Percentiles rank a stretch among this genome's conserved stretches.
These are phyloP conservation scores for Aphanomyces astaci DNA, from an alignment of 352 stramenopile species.

Conservation along the genomic window DNA sequence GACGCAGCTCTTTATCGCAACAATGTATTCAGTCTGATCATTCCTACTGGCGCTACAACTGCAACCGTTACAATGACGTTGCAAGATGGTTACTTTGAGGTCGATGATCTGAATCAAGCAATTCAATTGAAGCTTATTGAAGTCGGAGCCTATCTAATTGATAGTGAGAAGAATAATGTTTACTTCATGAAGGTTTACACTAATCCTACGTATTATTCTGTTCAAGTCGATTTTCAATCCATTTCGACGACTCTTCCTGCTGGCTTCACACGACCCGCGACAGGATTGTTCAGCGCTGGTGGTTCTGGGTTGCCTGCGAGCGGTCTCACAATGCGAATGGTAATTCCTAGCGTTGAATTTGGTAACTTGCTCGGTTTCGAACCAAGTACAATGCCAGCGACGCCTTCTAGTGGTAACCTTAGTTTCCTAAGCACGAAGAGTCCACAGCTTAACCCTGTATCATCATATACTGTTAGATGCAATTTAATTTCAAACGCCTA, in stretches of 20 bases:
- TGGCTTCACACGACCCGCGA: conserved; percentile 24
- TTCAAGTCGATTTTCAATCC: conserved; percentile 21
- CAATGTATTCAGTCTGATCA: conserved; percentile 23
- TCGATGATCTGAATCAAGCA: conserved; percentile 24
- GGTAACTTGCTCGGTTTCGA: neutral
- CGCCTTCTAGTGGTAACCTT: neutral
- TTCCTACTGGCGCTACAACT: conserved; percentile 24
- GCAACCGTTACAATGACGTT: conserved; percentile 19
- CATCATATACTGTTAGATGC: neutral
- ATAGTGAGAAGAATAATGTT: conserved; percentile 20
- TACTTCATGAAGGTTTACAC: conserved; percentile 25
- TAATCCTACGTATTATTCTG: conserved; percentile 26
- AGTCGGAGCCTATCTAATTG: conserved; percentile 27
- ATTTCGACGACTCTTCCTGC: conserved; percentile 18
- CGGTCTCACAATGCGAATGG: neutral
- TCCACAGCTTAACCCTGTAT: conserved; percentile 1
- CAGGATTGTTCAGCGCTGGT: conserved; percentile 24
- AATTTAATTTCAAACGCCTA: neutral
- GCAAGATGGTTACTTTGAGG: conserved; percentile 24
- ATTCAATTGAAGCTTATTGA: conserved; percentile 24
- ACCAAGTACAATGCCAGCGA: neutral
- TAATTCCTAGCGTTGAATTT: neutral
- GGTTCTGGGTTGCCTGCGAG: conserved; percentile 27
- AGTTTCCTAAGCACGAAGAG: neutral
- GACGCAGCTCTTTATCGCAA: conserved; percentile 23